Percentiles rank a stretch among this genome's conserved stretches.
phyloP scores from a whole-genome alignment of 192 early-diverging fungal genomes.

The Podila horticola region DNA sequence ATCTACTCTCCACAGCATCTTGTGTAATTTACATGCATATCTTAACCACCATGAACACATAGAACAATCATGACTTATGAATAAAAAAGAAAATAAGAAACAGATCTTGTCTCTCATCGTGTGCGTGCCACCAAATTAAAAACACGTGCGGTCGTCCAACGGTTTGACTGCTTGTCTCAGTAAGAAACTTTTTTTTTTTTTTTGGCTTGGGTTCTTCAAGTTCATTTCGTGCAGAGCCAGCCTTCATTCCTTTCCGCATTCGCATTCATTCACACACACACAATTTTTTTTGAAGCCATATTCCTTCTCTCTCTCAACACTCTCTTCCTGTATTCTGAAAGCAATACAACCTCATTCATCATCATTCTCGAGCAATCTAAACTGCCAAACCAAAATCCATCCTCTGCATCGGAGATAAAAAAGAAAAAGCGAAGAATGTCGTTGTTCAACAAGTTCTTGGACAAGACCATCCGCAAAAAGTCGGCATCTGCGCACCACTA shows the following conservation, averaged over 20 bases:
- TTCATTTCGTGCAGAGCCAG: no score
- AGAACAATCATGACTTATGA: no score
- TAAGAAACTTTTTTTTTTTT: no score
- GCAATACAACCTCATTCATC: background rate
- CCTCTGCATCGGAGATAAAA: background rate
- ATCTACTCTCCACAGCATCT: no score
- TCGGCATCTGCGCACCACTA: constrained; percentile 1
- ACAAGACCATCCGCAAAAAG: constrained; percentile 29
- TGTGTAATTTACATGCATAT: no score
- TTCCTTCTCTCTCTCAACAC: background rate
- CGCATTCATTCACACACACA: background rate
- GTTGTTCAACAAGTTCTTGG: constrained; percentile 42
- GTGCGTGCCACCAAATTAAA: no score
- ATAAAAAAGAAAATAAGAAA: background rate
- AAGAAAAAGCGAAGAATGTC: constrained; percentile 5
- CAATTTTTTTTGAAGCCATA: no score
- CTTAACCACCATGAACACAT: no score
- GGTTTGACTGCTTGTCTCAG: no score
- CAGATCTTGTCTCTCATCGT: no score
- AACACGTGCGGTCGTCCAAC: no score
- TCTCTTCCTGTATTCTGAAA: background rate
- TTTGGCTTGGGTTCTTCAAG: no score
- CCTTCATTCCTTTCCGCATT: background rate
- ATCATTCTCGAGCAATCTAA: background rate
- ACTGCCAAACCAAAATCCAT: background rate